These are phyloP conservation scores for Kwoniella heveanensis DNA, from an alignment of 768 basidiomycete species.

Conservation along the genomic window DNA sequence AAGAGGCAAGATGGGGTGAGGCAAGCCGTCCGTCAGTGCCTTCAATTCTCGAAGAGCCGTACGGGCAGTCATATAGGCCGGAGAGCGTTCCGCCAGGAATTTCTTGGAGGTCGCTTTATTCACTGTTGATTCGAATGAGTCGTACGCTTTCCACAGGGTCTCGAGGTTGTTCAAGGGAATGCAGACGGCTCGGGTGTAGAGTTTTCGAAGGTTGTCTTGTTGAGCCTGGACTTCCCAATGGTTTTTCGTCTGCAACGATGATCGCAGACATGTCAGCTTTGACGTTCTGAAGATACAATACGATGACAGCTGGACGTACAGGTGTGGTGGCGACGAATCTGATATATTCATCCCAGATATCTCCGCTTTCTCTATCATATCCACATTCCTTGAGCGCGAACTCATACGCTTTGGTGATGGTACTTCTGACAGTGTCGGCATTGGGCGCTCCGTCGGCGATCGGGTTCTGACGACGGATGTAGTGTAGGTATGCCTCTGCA, in stretches of 20 bases:
- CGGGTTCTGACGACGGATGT: constrained; percentile 76
- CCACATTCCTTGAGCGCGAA: constrained; percentile 87
- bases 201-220: constrained; percentile 87
- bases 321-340: constrained; percentile 79
- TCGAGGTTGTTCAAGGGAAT: constrained; percentile 94
- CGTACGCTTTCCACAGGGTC: constrained; percentile 87
- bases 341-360: constrained; percentile 93
- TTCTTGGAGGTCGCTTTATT: constrained; percentile 96
- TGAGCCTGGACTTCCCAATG: constrained; percentile 97
- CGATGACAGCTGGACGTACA: constrained; percentile 62
- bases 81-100: constrained; percentile 88
- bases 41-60: constrained; percentile 78
- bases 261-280: no score
- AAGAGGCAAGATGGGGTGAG: constrained; percentile 67
- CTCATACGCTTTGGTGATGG: constrained; percentile 85
- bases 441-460: constrained; percentile 53
- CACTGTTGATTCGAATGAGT: constrained; percentile 82
- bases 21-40: constrained; percentile 67
- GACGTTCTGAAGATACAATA: no score
- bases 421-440: constrained; percentile 65
- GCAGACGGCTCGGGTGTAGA: constrained; percentile 90
- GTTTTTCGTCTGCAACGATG: constrained; percentile 67
- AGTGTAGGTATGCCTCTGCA: constrained; percentile 84
- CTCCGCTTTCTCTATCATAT: constrained; percentile 85
- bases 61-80: constrained; percentile 92